phyloP scores from a whole-genome alignment of 768 basidiomycete species.

The Ramaria rubella region DNA sequence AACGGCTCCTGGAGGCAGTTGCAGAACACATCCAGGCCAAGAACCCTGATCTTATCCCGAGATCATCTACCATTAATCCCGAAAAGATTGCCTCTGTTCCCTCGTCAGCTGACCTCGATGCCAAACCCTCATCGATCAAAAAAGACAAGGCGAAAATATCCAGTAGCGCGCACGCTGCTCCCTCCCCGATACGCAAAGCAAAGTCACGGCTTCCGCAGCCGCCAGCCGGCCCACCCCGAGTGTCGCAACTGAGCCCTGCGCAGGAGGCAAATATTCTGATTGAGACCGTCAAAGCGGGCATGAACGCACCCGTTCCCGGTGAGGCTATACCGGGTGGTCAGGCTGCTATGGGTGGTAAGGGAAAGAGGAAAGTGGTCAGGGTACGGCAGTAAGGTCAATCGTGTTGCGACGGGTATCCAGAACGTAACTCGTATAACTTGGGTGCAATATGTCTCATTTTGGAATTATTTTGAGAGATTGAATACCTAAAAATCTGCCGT shows the following conservation, averaged over 20 bases:
- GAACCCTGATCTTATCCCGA: conserved; percentile 49
- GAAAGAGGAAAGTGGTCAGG: conserved; percentile 74
- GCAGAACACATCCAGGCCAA: conserved; percentile 63
- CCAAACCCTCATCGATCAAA: conserved; percentile 38
- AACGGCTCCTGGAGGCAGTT: conserved; percentile 70
- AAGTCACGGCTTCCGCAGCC: conserved; percentile 58
- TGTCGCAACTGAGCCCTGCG: conserved; percentile 77
- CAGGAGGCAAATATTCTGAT: conserved; percentile 72
- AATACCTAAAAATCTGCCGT: no score
- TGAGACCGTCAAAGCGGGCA: conserved; percentile 79
- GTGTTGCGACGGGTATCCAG: background rate
- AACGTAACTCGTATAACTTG: no score
- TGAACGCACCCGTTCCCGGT: conserved; percentile 53
- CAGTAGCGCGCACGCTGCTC: conserved; percentile 20
- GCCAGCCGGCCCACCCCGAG: conserved; percentile 63
- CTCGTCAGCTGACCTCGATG: conserved; percentile 5
- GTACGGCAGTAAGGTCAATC: conserved; percentile 35
- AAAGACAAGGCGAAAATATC: conserved; percentile 40
- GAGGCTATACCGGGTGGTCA: conserved; percentile 29
- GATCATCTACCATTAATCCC: conserved; percentile 23
- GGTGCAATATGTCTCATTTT: no score
- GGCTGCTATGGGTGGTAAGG: conserved; percentile 48
- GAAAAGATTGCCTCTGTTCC: conserved; percentile 22
- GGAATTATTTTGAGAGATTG: no score
- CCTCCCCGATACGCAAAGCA: conserved; percentile 18